Percentiles rank a stretch among this genome's conserved stretches.
Evolutionary conservation across 495 filamentous ascomycete genomes (phyloP).

Genomic region (Diplogelasinospora grovesii): DNA sequence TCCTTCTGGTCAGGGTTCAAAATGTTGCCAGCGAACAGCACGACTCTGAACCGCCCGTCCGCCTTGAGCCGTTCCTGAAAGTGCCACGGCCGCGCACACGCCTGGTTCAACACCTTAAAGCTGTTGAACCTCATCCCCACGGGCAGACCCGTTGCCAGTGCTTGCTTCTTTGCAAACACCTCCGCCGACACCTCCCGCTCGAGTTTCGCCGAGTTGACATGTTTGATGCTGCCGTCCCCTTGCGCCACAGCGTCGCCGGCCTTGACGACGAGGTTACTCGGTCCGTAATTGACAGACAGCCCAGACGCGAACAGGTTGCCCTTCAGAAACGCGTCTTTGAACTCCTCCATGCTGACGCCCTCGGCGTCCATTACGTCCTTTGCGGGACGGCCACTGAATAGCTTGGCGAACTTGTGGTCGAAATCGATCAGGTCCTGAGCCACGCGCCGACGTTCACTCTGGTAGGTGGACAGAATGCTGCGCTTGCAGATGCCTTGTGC

Average conservation of each 20-base stretch:
- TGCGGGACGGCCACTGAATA: constrained; percentile 40
- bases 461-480: constrained; percentile 61
- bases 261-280: constrained; percentile 25
- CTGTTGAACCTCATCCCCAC: constrained; percentile 51
- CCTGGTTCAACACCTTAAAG: constrained; percentile 53
- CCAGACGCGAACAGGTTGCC: constrained; percentile 34
- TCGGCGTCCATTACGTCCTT: constrained; percentile 38
- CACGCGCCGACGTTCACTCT: constrained; percentile 59
- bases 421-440: constrained; percentile 71
- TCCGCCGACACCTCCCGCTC: constrained; percentile 4
- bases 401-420: constrained; percentile 52
- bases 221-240: constrained; percentile 47
- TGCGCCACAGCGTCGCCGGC: constrained; percentile 10
- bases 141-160: constrained; percentile 12
- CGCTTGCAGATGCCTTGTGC: constrained; percentile 49
- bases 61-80: constrained; percentile 37
- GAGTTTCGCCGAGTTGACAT: constrained; percentile 2
- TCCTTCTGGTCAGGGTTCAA: constrained; percentile 30
- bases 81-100: constrained; percentile 53
- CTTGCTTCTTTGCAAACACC: constrained; percentile 19
- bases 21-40: constrained; percentile 61
- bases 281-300: constrained; percentile 27
- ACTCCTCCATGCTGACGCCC: constrained; percentile 39
- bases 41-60: constrained; percentile 59
- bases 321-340: constrained; percentile 33